Evolutionary conservation across 371 early-diverging fungal genomes (phyloP).

Genomic region (Mucor indicus): DNA sequence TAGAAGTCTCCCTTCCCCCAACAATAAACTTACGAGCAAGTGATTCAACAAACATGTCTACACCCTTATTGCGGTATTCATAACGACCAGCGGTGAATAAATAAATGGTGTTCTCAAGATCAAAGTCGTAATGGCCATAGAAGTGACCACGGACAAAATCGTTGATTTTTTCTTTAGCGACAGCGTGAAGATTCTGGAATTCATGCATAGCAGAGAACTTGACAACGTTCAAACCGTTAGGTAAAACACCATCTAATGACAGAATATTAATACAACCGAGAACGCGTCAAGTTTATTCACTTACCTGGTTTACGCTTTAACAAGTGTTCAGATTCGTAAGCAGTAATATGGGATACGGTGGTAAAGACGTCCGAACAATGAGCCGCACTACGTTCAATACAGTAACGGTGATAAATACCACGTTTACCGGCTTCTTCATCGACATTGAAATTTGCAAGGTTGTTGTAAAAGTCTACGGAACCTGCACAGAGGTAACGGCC

Average conservation of each 20-base stretch:
- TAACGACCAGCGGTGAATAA: conserved; percentile 98
- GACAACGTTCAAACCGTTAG: conserved; percentile 94
- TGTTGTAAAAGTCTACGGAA: conserved; percentile 94
- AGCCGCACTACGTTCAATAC: conserved; percentile 94
- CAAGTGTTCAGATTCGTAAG: conserved; percentile 92
- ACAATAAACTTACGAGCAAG: conserved; percentile 82
- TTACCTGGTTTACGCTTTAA: conserved; percentile 90
- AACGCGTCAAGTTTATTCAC: conserved; percentile 1
- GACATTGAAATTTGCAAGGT: conserved; percentile 86
- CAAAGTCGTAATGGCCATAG: conserved; percentile 93
- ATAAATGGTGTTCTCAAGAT: conserved; percentile 93
- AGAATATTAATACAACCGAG: neutral
- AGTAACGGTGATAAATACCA: conserved; percentile 96
- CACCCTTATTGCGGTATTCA: conserved; percentile 96
- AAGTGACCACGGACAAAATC: conserved; percentile 97
- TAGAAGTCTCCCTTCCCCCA: too few relatives aligned
- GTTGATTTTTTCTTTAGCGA: conserved; percentile 90
- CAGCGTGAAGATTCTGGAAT: conserved; percentile 95
- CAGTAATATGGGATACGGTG: conserved; percentile 96
- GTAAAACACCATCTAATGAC: conserved; percentile 88
- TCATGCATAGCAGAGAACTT: conserved; percentile 97
- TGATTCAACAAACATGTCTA: conserved; percentile 94
- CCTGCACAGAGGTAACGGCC: conserved; percentile 97
- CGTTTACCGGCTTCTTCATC: conserved; percentile 95
- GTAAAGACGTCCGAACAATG: conserved; percentile 96